A percentile compares a stretch with the other conserved stretches of the same genome.
Conservation (phyloP, 768 basidiomycete species). For the Pleurotus giganteus region DNA sequence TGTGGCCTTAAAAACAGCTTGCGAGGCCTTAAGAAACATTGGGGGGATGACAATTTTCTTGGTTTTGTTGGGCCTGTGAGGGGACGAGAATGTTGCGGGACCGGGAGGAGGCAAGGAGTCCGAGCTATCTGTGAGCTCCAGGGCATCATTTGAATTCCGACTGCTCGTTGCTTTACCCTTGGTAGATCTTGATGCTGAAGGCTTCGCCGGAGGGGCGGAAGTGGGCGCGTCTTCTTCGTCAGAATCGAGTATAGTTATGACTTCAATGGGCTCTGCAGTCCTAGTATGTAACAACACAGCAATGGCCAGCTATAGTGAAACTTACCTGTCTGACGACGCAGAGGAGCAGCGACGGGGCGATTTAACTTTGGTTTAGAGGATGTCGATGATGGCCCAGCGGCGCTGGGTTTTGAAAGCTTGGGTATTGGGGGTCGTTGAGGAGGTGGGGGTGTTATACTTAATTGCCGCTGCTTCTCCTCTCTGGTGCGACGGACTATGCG, state of each 20-base stretch:
- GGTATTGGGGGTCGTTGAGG: background rate
- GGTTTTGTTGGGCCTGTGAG: background rate
- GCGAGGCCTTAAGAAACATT: too few species aligned
- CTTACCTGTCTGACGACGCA: background rate
- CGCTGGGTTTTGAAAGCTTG: background rate
- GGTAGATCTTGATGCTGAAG: background rate
- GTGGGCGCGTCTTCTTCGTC: background rate
- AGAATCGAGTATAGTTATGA: background rate
- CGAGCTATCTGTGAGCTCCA: background rate
- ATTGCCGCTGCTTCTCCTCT: background rate
- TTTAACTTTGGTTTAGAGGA: too few species aligned
- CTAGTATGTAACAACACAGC: too few species aligned
- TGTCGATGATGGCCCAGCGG: too few species aligned
- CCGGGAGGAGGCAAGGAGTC: background rate
- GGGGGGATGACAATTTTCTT: too few species aligned
- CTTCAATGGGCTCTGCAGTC: background rate
- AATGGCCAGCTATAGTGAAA: too few species aligned
- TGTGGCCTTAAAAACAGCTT: too few species aligned
- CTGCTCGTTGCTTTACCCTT: background rate
- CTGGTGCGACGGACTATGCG: constrained; percentile 4
- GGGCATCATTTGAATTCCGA: background rate
- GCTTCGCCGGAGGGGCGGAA: background rate
- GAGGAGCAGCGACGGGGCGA: too few species aligned
- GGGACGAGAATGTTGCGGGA: background rate
- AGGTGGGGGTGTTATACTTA: background rate